Percentiles rank a stretch among this genome's conserved stretches.
phyloP scores from a whole-genome alignment of 2,329 filamentous ascomycete species.

The Waltergamsia citrina region DNA sequence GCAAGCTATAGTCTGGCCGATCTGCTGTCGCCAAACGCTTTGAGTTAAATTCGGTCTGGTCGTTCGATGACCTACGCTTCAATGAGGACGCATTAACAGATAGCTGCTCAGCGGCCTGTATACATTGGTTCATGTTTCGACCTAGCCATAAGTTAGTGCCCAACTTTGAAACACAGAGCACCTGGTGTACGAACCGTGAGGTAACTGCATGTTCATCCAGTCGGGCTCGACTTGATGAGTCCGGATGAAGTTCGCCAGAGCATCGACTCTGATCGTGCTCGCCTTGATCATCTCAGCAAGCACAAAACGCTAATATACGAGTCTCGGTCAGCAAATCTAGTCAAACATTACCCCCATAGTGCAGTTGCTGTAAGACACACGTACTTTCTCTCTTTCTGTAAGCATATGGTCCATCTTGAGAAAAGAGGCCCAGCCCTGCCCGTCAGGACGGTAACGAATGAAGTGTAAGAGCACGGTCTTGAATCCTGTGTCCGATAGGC shows the following conservation, averaged over 20 bases:
- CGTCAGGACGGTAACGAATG: conserved; percentile 1
- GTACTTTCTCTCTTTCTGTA: conserved; percentile 43
- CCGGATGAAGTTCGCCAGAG: conserved; percentile 37
- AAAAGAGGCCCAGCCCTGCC: no score
- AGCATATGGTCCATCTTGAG: conserved; percentile 16
- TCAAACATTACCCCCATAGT: conserved; percentile 2
- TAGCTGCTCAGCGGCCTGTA: conserved; percentile 28
- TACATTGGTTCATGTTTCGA: conserved; percentile 36
- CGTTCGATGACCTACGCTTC: conserved; percentile 26
- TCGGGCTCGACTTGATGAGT: conserved; percentile 28
- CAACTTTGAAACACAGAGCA: neutral
- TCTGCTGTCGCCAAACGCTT: conserved; percentile 7
- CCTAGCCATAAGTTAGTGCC: conserved; percentile 19
- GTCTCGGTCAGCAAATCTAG: conserved; percentile 5
- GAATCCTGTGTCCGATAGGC: conserved; percentile 5
- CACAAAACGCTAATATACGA: conserved; percentile 38
- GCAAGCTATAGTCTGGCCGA: conserved; percentile 4
- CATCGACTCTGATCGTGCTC: conserved; percentile 37
- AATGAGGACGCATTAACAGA: conserved; percentile 17
- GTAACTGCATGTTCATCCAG: conserved; percentile 39
- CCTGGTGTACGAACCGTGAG: conserved; percentile 25
- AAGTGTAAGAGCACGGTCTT: conserved; percentile 2
- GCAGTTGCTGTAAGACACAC: conserved; percentile 8
- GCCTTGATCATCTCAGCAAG: conserved; percentile 49
- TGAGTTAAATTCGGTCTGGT: conserved; percentile 15